phyloP scores from a whole-genome alignment of 2,329 filamentous ascomycete genomes.

The Colletotrichum tofieldiae region DNA sequence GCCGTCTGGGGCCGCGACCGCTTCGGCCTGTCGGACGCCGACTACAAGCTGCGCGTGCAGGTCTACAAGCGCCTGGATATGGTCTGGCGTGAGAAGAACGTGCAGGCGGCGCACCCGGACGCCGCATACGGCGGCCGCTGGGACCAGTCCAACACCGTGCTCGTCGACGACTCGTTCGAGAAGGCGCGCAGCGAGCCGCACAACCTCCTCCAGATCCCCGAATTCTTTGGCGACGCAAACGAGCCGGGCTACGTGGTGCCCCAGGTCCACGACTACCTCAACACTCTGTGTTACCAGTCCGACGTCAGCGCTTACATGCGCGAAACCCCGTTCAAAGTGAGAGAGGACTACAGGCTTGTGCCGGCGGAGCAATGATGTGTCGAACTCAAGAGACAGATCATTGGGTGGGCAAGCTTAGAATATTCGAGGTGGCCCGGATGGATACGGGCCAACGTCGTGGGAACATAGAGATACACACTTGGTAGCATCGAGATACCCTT shows the following conservation, averaged over 20 bases:
- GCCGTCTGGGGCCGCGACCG: constrained; percentile 85
- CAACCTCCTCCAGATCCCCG: constrained; percentile 86
- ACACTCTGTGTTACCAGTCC: constrained; percentile 65
- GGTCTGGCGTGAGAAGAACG: constrained; percentile 74
- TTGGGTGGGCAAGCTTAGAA: not conserved
- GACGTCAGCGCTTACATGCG: constrained; percentile 77
- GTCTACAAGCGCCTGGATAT: constrained; percentile 88
- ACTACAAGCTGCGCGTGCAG: constrained; percentile 82
- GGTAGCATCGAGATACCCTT: constrained; percentile 38
- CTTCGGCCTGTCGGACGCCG: constrained; percentile 74
- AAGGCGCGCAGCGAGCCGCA: constrained; percentile 88
- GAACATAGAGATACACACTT: not conserved
- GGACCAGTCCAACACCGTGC: constrained; percentile 88
- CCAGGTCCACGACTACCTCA: constrained; percentile 75
- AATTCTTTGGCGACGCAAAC: constrained; percentile 71
- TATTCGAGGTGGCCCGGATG: not conserved
- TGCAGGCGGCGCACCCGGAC: constrained; percentile 63
- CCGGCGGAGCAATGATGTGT: constrained; percentile 11
- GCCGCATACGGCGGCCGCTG: constrained; percentile 65
- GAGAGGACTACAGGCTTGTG: constrained; percentile 45
- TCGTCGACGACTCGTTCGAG: constrained; percentile 87
- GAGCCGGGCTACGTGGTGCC: constrained; percentile 65
- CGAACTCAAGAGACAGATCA: not conserved
- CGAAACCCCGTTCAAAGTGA: constrained; percentile 63
- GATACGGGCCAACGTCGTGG: not conserved